Conservation (phyloP, 176 grass and related monocot species). For the Oryza officinalis region DNA sequence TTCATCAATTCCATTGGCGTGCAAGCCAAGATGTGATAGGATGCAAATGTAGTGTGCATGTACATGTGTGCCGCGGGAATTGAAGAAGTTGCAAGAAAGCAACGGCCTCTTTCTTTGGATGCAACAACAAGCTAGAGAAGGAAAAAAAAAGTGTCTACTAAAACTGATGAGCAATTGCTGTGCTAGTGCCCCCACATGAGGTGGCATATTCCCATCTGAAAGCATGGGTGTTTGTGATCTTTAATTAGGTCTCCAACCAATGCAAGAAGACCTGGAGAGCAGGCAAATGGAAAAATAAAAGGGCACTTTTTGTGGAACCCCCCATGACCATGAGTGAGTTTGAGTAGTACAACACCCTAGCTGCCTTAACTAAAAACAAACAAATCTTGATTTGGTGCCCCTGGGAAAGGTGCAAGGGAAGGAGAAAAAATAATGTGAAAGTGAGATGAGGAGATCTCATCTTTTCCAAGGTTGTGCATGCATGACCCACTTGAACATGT, state of each 20-base stretch:
- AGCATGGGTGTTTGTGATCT: not conserved
- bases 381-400: conserved; percentile 37
- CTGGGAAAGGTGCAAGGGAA: conserved; percentile 4
- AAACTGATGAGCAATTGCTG: not conserved
- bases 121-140: not conserved
- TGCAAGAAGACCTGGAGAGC: conserved; percentile 27
- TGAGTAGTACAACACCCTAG: not conserved
- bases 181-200: conserved; percentile 27
- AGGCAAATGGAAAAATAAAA: conserved; percentile 32
- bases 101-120: conserved; percentile 2
- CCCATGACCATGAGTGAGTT: not conserved
- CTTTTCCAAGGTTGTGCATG: conserved; percentile 38
- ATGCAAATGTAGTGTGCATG: not conserved
- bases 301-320: conserved; percentile 15
- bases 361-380: conserved; percentile 19
- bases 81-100: conserved; percentile 29
- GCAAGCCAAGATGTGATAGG: conserved; percentile 32
- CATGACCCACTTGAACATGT: conserved; percentile 39
- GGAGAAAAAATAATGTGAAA: not conserved
- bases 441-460: conserved; percentile 20
- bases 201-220: conserved; percentile 29
- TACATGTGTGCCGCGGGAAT: not conserved
- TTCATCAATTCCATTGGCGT: conserved; percentile 26
- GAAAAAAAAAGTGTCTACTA: not conserved
- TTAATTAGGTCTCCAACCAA: conserved; percentile 27